A percentile compares a stretch with the other conserved stretches of the same genome.
Evolutionary conservation across 2,329 filamentous ascomycete species (phyloP).

Genomic region (Fusarium chuoi): DNA sequence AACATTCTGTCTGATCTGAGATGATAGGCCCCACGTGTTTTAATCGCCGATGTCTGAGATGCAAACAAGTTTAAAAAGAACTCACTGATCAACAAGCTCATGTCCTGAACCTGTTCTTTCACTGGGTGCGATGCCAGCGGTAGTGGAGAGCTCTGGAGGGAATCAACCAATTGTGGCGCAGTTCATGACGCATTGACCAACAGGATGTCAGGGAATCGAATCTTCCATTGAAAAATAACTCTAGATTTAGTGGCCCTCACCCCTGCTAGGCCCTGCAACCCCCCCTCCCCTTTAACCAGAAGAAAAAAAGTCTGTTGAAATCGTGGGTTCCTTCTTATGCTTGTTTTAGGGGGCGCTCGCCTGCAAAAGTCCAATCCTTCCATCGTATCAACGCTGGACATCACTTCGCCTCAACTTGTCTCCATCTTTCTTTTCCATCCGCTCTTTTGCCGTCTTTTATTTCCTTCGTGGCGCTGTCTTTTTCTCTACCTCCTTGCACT

Average conservation of each 20-base stretch:
- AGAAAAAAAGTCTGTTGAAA: background rate
- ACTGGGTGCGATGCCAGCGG: background rate
- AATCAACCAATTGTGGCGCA: background rate
- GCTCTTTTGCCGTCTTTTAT: slow-evolving; percentile 3
- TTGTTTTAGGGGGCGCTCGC: background rate
- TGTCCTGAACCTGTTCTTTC: background rate
- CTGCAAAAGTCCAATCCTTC: background rate
- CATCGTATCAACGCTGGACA: background rate
- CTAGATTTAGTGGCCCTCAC: background rate
- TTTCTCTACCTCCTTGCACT: background rate
- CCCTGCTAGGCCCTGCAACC: background rate
- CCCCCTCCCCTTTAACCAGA: background rate
- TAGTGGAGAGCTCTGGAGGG: background rate
- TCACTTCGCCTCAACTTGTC: background rate
- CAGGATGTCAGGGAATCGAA: background rate
- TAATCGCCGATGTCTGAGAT: background rate
- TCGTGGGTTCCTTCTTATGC: background rate
- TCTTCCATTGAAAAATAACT: background rate
- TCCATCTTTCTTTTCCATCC: slow-evolving; percentile 9
- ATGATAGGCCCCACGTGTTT: background rate
- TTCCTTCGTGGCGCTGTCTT: background rate
- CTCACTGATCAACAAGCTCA: background rate
- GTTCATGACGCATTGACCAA: background rate
- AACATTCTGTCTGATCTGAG: background rate
- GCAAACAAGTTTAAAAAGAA: background rate